Evolutionary conservation across 257 asterid genomes (phyloP).

Genomic region (Solanum gandarillasii): DNA sequence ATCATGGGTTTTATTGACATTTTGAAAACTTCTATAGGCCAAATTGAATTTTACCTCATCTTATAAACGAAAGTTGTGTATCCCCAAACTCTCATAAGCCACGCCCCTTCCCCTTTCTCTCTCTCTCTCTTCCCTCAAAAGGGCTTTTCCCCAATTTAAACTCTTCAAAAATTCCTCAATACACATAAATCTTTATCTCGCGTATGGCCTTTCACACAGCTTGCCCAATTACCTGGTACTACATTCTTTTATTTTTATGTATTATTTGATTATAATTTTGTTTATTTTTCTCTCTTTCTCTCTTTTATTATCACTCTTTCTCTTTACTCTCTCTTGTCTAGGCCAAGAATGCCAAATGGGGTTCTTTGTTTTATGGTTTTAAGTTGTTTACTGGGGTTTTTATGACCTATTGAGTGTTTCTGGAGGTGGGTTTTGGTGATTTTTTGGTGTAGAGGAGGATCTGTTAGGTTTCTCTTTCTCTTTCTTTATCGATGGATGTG

Average conservation of each 20-base stretch:
- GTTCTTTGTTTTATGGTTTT: conserved; percentile 8
- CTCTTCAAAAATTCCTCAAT: conserved; percentile 12
- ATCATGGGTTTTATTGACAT: not conserved
- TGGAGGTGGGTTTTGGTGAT: not conserved
- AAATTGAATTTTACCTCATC: not conserved
- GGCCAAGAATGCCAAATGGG: not conserved
- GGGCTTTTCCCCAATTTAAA: conserved; percentile 8
- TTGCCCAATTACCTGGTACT: conserved; percentile 99
- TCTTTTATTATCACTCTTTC: not conserved
- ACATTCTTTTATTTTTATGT: not conserved
- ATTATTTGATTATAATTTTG: not conserved
- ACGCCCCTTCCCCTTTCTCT: not conserved
- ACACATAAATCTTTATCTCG: conserved; percentile 14
- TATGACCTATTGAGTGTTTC: not conserved
- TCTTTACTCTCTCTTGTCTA: not conserved
- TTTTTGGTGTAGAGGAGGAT: not conserved
- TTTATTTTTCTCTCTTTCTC: not conserved
- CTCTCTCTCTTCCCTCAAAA: conserved; percentile 6
- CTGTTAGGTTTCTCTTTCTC: not conserved
- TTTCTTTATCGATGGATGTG: not conserved
- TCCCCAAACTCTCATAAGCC: conserved; percentile 7
- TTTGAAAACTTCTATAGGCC: conserved; percentile 3
- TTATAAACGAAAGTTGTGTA: not conserved
- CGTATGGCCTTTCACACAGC: conserved; percentile 98
- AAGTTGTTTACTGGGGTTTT: not conserved